These are phyloP conservation scores for Climacium dendroides DNA, from an alignment of 225 moss, liverwort and hornwort genomes.

Conservation along the genomic window DNA sequence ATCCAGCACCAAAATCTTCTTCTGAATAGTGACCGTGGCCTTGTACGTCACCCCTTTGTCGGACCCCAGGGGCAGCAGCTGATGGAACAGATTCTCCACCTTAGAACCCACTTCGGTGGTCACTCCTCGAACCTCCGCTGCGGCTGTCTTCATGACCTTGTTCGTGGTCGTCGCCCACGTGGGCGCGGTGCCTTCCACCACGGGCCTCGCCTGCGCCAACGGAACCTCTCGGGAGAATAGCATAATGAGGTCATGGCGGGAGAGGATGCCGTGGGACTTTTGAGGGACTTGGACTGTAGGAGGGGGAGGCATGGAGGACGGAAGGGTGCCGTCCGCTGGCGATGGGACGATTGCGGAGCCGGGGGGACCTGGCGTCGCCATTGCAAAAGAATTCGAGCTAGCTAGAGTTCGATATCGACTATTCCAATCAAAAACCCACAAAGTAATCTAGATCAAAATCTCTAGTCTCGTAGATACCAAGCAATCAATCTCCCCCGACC, in stretches of 20 bases:
- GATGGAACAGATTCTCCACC: constrained; percentile 3
- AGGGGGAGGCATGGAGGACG: not conserved
- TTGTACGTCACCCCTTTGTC: not conserved
- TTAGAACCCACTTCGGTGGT: not conserved
- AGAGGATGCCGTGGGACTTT: not conserved
- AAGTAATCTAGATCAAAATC: not conserved
- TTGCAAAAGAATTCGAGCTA: not conserved
- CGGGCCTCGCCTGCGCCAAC: constrained; percentile 12
- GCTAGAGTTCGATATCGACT: not conserved
- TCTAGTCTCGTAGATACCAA: not conserved
- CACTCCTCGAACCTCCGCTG: not conserved
- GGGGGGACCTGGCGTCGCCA: constrained; percentile 13
- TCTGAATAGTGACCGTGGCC: constrained; percentile 11
- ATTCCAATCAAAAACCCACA: not conserved
- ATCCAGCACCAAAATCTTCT: constrained; percentile 34
- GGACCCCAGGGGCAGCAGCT: not conserved
- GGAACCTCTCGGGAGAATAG: constrained; percentile 11
- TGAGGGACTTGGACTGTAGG: constrained; percentile 1
- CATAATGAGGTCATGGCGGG: constrained; percentile 3
- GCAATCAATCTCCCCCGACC: not conserved
- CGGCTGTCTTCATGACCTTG: not conserved
- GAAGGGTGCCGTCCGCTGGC: not conserved
- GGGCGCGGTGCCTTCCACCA: not conserved
- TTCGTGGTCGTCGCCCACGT: constrained; percentile 5
- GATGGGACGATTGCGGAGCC: not conserved